Evolutionary conservation across 495 filamentous ascomycete species (phyloP).

Genomic region (Hypoxylon fuscum): DNA sequence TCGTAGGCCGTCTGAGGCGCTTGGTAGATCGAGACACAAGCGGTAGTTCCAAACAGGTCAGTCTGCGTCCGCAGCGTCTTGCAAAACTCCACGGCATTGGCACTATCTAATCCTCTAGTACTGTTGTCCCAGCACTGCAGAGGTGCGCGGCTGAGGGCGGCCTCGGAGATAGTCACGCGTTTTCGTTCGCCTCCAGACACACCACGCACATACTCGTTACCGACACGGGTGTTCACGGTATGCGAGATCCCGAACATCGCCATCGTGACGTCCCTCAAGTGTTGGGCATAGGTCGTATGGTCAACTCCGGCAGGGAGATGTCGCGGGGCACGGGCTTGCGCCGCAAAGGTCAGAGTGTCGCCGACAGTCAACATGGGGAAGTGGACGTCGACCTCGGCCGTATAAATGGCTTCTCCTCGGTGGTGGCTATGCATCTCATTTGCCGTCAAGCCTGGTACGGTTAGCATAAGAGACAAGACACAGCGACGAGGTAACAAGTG

Average conservation of each 20-base stretch:
- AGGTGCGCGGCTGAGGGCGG: slow-evolving; percentile 68
- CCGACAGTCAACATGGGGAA: slow-evolving; percentile 84
- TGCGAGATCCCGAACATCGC: slow-evolving; percentile 80
- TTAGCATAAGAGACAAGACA: background rate
- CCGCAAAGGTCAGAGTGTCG: slow-evolving; percentile 82
- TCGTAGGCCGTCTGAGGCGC: slow-evolving; percentile 81
- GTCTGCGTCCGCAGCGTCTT: slow-evolving; percentile 72
- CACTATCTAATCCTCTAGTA: slow-evolving; percentile 81
- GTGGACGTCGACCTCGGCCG: slow-evolving; percentile 81
- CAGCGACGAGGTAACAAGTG: background rate
- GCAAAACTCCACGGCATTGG: slow-evolving; percentile 83
- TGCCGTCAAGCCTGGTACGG: slow-evolving; percentile 56
- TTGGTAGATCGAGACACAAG: slow-evolving; percentile 86
- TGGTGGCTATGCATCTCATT: slow-evolving; percentile 73
- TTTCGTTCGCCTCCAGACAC: slow-evolving; percentile 86
- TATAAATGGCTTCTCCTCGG: slow-evolving; percentile 83
- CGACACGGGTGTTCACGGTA: slow-evolving; percentile 78
- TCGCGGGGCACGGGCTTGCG: slow-evolving; percentile 69
- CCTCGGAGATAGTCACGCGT: slow-evolving; percentile 83
- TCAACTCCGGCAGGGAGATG: slow-evolving; percentile 68
- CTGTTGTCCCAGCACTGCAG: slow-evolving; percentile 89
- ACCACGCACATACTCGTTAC: slow-evolving; percentile 82
- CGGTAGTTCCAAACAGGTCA: slow-evolving; percentile 70
- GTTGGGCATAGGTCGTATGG: slow-evolving; percentile 65
- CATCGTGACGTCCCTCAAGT: slow-evolving; percentile 81